Conservation (phyloP, 2,329 filamentous ascomycete genomes). For the Aspergillus persii region DNA sequence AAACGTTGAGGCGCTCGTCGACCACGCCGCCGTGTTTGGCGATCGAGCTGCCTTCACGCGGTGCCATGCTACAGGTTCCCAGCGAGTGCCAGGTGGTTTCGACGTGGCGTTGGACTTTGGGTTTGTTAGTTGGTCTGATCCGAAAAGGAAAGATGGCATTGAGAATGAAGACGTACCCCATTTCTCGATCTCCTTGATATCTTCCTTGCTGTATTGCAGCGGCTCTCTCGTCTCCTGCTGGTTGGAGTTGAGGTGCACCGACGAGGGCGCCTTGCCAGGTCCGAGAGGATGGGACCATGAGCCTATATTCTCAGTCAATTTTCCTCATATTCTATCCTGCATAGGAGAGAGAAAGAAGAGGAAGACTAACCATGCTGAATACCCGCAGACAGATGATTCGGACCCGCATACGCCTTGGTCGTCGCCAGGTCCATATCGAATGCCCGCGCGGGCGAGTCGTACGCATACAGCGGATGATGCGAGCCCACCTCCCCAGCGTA, state of each 20-base stretch:
- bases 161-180: slow-evolving; percentile 39
- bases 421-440: slow-evolving; percentile 72
- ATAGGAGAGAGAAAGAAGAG: too few species aligned
- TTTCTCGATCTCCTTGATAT: slow-evolving; percentile 62
- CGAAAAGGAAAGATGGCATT: not conserved
- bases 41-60: slow-evolving; percentile 72
- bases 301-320: slow-evolving; percentile 16
- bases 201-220: slow-evolving; percentile 61
- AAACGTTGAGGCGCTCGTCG: slow-evolving; percentile 74
- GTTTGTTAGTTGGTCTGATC: not conserved
- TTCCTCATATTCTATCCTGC: not conserved
- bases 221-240: slow-evolving; percentile 59
- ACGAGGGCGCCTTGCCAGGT: slow-evolving; percentile 51
- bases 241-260: slow-evolving; percentile 62
- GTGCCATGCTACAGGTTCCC: slow-evolving; percentile 74
- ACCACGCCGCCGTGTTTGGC: slow-evolving; percentile 72
- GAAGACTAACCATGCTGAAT: slow-evolving; percentile 64
- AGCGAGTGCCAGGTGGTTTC: slow-evolving; percentile 73
- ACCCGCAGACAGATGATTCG: slow-evolving; percentile 67
- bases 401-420: slow-evolving; percentile 72
- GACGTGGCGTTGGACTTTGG: slow-evolving; percentile 63
- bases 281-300: slow-evolving; percentile 65
- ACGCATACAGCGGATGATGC: slow-evolving; percentile 70
- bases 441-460: slow-evolving; percentile 66
- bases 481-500: slow-evolving; percentile 70